A percentile compares a stretch with the other conserved stretches of the same genome.
These are phyloP conservation scores for Scytalidium sp. DNA, from an alignment of 2,329 filamentous ascomycete genomes.

Conservation along the genomic window DNA sequence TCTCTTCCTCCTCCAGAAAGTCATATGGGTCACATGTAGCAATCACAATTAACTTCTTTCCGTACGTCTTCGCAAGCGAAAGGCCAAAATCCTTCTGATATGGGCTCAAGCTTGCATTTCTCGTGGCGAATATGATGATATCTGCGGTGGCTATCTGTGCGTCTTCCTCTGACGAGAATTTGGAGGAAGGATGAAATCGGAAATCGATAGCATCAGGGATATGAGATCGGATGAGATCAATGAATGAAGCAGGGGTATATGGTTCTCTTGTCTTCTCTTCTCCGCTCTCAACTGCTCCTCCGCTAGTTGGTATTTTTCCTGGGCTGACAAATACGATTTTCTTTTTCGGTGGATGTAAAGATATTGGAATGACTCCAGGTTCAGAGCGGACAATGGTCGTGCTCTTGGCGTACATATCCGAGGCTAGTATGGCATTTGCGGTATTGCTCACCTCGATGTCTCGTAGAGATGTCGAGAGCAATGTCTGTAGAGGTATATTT, in stretches of 20 bases:
- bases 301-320: constrained; percentile 28
- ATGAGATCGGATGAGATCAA: constrained; percentile 28
- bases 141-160: constrained; percentile 31
- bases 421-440: constrained; percentile 21
- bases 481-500: constrained; percentile 15
- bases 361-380: constrained; percentile 28
- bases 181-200: constrained; percentile 26
- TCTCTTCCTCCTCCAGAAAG: constrained; percentile 31
- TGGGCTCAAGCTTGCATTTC: constrained; percentile 34
- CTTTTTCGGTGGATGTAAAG: constrained; percentile 7
- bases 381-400: constrained; percentile 36
- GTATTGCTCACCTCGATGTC: constrained; percentile 17
- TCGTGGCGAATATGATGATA: constrained; percentile 34
- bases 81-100: constrained; percentile 34
- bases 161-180: constrained; percentile 30
- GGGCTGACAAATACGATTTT: constrained; percentile 36
- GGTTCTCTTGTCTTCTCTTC: constrained; percentile 29
- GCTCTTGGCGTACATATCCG: constrained; percentile 34
- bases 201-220: constrained; percentile 28
- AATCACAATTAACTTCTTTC: constrained; percentile 32
- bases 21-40: constrained; percentile 42
- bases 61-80: constrained; percentile 25
- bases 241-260: constrained; percentile 29
- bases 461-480: constrained; percentile 22
- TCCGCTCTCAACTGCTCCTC: constrained; percentile 36